Conservation (phyloP, 2,329 filamentous ascomycete species). For the Ophiostoma perfectum region DNA sequence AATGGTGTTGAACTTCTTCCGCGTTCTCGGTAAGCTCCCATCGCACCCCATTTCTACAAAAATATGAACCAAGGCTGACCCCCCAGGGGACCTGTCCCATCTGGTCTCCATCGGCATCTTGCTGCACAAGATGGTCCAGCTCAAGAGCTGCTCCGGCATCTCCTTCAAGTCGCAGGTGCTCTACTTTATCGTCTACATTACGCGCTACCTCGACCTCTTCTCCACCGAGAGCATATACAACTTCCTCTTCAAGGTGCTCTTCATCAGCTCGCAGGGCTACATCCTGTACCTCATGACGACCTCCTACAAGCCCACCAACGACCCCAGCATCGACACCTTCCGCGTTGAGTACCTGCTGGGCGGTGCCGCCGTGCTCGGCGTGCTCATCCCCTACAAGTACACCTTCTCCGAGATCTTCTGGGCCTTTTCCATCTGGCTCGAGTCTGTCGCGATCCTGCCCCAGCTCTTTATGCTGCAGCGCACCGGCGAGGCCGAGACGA, state of each 20-base stretch:
- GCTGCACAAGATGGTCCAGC: slow-evolving; percentile 90
- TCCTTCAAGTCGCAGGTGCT: slow-evolving; percentile 98
- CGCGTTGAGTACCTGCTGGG: slow-evolving; percentile 90
- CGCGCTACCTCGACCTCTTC: slow-evolving; percentile 90
- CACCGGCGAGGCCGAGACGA: slow-evolving; percentile 98
- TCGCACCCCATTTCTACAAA: not conserved
- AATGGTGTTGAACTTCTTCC: slow-evolving; percentile 55
- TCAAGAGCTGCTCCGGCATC: slow-evolving; percentile 95
- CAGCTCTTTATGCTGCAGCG: slow-evolving; percentile 98
- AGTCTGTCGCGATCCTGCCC: slow-evolving; percentile 91
- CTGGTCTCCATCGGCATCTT: slow-evolving; percentile 89
- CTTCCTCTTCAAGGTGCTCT: slow-evolving; percentile 90
- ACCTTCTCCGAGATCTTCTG: slow-evolving; percentile 80
- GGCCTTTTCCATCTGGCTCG: slow-evolving; percentile 98
- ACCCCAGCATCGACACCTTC: slow-evolving; percentile 95
- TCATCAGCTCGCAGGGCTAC: slow-evolving; percentile 84
- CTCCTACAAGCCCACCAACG: slow-evolving; percentile 94
- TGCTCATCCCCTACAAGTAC: slow-evolving; percentile 84
- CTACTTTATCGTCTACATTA: slow-evolving; percentile 89
- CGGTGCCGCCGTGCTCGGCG: slow-evolving; percentile 68
- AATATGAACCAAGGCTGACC: not conserved
- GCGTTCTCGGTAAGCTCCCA: slow-evolving; percentile 44
- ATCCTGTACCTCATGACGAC: slow-evolving; percentile 98
- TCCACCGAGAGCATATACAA: slow-evolving; percentile 83
- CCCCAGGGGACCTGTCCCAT: slow-evolving; percentile 86